Percentiles rank a stretch among this genome's conserved stretches.
Evolutionary conservation across 2,329 filamentous ascomycete genomes (phyloP).

Genomic region (Diaporthe sp.): DNA sequence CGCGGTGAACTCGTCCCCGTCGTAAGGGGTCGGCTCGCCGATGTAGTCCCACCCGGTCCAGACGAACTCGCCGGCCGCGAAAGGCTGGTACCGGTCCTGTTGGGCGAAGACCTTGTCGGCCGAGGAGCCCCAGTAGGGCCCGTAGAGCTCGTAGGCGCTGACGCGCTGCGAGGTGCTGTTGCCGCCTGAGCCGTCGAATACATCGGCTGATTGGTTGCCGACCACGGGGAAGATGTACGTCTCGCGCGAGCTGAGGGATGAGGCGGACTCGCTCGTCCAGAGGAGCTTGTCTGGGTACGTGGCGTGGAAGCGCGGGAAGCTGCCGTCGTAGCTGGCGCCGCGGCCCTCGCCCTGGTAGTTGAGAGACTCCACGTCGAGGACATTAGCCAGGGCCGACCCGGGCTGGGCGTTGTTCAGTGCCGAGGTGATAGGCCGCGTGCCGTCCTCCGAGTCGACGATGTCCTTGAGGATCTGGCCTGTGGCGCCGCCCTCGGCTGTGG

Average conservation of each 20-base stretch:
- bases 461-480: slow-evolving; percentile 50
- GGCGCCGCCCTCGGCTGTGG: slow-evolving; percentile 43
- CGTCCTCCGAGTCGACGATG: slow-evolving; percentile 58
- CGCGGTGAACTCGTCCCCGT: slow-evolving; percentile 41
- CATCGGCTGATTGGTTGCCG: slow-evolving; percentile 46
- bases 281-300: slow-evolving; percentile 59
- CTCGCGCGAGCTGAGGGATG: slow-evolving; percentile 59
- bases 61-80: slow-evolving; percentile 64
- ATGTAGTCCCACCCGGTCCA: slow-evolving; percentile 63
- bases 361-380: slow-evolving; percentile 58
- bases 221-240: slow-evolving; percentile 64
- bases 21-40: slow-evolving; percentile 61
- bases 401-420: slow-evolving; percentile 59
- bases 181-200: slow-evolving; percentile 50
- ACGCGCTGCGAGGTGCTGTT: slow-evolving; percentile 51
- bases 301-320: slow-evolving; percentile 55
- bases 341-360: slow-evolving; percentile 67
- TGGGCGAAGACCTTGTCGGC: slow-evolving; percentile 63
- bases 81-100: slow-evolving; percentile 57
- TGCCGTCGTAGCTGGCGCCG: slow-evolving; percentile 43
- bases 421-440: slow-evolving; percentile 55
- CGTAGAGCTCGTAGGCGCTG: slow-evolving; percentile 63
- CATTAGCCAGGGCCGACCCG: slow-evolving; percentile 49
- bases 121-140: slow-evolving; percentile 56
- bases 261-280: slow-evolving; percentile 53